A percentile compares a stretch with the other conserved stretches of the same genome.
Conservation (phyloP, 2,329 filamentous ascomycete genomes). For the Penicillium hordei region DNA sequence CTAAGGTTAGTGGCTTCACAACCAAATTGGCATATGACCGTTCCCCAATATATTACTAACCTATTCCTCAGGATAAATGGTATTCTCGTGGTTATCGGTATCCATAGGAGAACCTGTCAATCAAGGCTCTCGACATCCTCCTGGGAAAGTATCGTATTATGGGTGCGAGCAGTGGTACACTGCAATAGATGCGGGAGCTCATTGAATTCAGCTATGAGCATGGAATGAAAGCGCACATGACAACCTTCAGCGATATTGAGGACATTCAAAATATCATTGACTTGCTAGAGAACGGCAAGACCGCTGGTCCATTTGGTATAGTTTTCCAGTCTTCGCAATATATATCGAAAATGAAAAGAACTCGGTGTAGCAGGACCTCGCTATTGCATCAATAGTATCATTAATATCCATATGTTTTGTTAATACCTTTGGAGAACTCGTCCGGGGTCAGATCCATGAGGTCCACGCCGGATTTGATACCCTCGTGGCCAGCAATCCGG, state of each 20-base stretch:
- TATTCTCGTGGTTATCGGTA: background rate
- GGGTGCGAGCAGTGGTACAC: background rate
- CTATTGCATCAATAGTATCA: background rate
- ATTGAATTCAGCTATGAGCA: conserved; percentile 3
- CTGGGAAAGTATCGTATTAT: background rate
- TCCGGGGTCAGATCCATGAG: background rate
- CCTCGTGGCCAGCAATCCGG: background rate
- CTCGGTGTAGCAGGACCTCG: background rate
- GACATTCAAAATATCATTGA: conserved; percentile 1
- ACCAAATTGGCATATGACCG: background rate
- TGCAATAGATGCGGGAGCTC: background rate
- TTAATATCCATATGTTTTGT: background rate
- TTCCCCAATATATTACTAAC: background rate
- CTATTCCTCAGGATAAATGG: background rate
- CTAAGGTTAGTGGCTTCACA: background rate
- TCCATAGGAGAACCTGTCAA: background rate
- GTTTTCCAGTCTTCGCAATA: background rate
- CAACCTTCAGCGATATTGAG: background rate
- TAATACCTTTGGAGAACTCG: background rate
- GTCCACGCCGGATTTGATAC: background rate
- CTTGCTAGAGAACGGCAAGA: background rate
- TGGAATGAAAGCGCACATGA: conserved; percentile 4
- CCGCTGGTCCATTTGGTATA: conserved; percentile 3
- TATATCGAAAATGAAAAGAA: too few species aligned
- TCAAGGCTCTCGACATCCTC: background rate